Base-by-base conservation (phyloP, 1,139 yeast genomes). In the Suzukiozyma palmioleophila region DNA sequence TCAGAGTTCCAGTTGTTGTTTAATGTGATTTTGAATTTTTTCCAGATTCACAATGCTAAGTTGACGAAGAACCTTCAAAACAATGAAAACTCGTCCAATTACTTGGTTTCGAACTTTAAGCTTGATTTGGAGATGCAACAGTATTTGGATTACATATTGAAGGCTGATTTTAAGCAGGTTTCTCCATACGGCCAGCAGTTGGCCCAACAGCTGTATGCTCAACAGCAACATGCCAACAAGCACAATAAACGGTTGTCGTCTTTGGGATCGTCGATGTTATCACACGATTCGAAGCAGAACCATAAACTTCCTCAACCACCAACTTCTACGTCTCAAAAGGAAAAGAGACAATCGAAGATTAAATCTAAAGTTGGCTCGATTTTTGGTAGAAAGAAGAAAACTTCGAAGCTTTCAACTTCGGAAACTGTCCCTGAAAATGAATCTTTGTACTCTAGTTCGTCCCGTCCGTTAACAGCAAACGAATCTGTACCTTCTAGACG, bases 301-400 rank as follows among this genome's bases (percentile, higher is more conserved):
- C 36, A 33, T 7, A 34, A 15, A 2, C 26, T 35, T 25, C 38
- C 36, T 9, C 44, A 28, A 33, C 45, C 27, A 8, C 33, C 35
- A 18, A 18, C 18, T 10, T 30, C 33, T 26, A 36, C 41, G 6
- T 40, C 39, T 24, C 38, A 10, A 38, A 35, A 28, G 14, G 43
- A 42, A 36, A 61, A 56, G 44, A 62, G 60, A 39, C 54, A 56
- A 26, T 61, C 66, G 18, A 79, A 75, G 46, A 64, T 89, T 53
- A 79, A 81, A 56, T 84, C 95, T 5, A 81, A 71, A 56, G 89
- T 89, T 31, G 96, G 96, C 13, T 87, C 96, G 0, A 81, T 89
- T 44, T 84, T 89, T 58, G 82, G 84, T 33, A 77, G 85, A 48
- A 80, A 78, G 53, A 75, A 57, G 40, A 68, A 78, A 52, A 42